Percentiles rank a stretch among this genome's conserved stretches.
Conservation (phyloP, 495 filamentous ascomycete species). For the Saxophila tyrrhenica region DNA sequence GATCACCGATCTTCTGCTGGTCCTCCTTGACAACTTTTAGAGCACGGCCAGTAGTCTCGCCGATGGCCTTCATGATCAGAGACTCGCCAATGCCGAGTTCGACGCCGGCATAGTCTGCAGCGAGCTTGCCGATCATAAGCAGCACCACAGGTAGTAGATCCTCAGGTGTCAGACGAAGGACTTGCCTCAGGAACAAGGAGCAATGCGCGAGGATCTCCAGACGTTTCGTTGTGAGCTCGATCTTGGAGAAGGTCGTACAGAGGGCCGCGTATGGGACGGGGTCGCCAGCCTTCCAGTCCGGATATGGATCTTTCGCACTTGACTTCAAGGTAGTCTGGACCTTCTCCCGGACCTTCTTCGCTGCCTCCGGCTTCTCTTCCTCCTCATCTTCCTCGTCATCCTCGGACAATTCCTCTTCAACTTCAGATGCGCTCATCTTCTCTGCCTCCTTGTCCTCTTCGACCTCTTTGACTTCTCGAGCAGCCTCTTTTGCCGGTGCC, state of each 20-base stretch:
- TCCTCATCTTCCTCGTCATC: slow-evolving; percentile 45
- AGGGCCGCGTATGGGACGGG: slow-evolving; percentile 92
- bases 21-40: slow-evolving; percentile 80
- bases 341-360: slow-evolving; percentile 67
- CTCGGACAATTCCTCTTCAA: slow-evolving; percentile 30
- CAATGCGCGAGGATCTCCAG: slow-evolving; percentile 78
- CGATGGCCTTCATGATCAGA: slow-evolving; percentile 95
- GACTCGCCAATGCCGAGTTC: slow-evolving; percentile 96
- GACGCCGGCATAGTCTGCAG: slow-evolving; percentile 89
- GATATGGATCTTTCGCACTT: slow-evolving; percentile 67
- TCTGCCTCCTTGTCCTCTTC: slow-evolving; percentile 2
- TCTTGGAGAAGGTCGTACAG: slow-evolving; percentile 83
- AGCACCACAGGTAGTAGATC: slow-evolving; percentile 80
- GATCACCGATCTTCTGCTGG: slow-evolving; percentile 89
- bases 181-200: slow-evolving; percentile 82
- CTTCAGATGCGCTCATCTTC: slow-evolving; percentile 16
- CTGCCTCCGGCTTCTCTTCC: slow-evolving; percentile 63
- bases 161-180: slow-evolving; percentile 76
- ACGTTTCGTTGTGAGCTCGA: slow-evolving; percentile 88
- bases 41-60: slow-evolving; percentile 83
- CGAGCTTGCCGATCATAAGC: slow-evolving; percentile 96
- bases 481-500: background rate
- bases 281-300: slow-evolving; percentile 81
- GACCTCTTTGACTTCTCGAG: background rate
- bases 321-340: slow-evolving; percentile 66